phyloP scores from a whole-genome alignment of 2,329 filamentous ascomycete genomes.

The Aspergillus sp. region DNA sequence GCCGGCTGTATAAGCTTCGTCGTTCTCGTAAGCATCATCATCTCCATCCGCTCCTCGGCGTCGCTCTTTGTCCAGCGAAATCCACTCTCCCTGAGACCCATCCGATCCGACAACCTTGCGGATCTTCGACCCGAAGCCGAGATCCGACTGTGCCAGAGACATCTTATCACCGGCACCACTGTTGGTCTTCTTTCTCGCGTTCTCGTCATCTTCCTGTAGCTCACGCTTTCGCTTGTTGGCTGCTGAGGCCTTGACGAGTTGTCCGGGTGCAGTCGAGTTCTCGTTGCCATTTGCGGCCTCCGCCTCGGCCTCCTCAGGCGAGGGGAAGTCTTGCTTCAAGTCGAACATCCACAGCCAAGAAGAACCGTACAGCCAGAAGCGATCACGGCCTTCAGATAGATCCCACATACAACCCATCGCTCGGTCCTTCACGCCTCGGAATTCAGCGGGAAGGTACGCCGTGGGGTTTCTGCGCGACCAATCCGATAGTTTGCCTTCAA shows the following conservation, averaged over 20 bases:
- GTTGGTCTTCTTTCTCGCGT: constrained; percentile 42
- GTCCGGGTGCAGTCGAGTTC: constrained; percentile 12
- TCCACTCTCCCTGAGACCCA: constrained; percentile 28
- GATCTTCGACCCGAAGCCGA: constrained; percentile 44
- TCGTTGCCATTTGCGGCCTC: constrained; percentile 16
- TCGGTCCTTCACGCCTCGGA: constrained; percentile 69
- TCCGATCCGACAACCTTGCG: constrained; percentile 43
- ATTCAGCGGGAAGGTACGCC: constrained; percentile 67
- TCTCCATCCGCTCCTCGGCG: constrained; percentile 17
- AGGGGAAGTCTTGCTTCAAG: constrained; percentile 62
- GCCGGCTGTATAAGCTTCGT: constrained; percentile 24
- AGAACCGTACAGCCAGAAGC: constrained; percentile 83
- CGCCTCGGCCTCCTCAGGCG: constrained; percentile 24
- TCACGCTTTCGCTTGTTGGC: constrained; percentile 41
- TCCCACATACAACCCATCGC: constrained; percentile 87
- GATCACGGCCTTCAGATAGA: constrained; percentile 48
- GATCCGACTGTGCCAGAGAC: constrained; percentile 37
- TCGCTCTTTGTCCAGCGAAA: constrained; percentile 28
- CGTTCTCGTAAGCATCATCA: constrained; percentile 29
- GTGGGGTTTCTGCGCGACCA: constrained; percentile 84
- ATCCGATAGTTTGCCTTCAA: constrained; percentile 69
- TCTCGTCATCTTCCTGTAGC: constrained; percentile 28
- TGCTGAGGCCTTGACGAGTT: constrained; percentile 17
- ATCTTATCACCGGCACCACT: constrained; percentile 55
- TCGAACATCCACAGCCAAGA: constrained; percentile 93